Conservation (phyloP, 805 yeast species). For the Nakazawaea ishiwadae region DNA sequence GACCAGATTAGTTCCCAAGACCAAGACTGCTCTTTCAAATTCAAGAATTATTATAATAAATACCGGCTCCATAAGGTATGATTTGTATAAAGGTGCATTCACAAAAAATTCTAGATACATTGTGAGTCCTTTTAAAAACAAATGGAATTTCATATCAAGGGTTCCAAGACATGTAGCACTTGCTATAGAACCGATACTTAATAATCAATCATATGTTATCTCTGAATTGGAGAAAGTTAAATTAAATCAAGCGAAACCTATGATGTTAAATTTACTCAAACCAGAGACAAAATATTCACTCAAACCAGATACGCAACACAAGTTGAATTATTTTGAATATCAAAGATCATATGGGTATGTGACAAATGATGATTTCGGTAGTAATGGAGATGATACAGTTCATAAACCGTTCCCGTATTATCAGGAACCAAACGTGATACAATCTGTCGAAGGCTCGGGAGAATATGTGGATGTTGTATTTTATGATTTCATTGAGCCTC, state of each 20-base stretch:
- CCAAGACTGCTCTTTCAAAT: slow-evolving; percentile 21
- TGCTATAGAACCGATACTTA: slow-evolving; percentile 49
- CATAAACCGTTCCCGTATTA: slow-evolving; percentile 56
- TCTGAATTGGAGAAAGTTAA: slow-evolving; percentile 1
- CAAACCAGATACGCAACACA: not conserved
- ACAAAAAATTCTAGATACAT: slow-evolving; percentile 76
- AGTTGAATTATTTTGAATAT: slow-evolving; percentile 5
- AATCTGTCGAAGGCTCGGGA: slow-evolving; percentile 34
- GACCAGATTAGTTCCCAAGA: slow-evolving; percentile 27
- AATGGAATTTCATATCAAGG: slow-evolving; percentile 62
- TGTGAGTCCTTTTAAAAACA: slow-evolving; percentile 80
- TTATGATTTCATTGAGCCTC: slow-evolving; percentile 66
- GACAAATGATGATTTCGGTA: slow-evolving; percentile 81
- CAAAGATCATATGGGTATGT: slow-evolving; percentile 59
- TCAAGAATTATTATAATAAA: slow-evolving; percentile 62
- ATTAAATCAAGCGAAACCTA: slow-evolving; percentile 1
- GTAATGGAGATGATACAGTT: slow-evolving; percentile 80
- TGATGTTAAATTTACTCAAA: slow-evolving; percentile 12
- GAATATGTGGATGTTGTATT: slow-evolving; percentile 64
- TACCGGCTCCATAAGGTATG: slow-evolving; percentile 87
- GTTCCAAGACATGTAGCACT: slow-evolving; percentile 57
- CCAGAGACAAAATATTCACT: not conserved
- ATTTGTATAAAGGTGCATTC: slow-evolving; percentile 77
- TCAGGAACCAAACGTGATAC: slow-evolving; percentile 77
- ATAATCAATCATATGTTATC: slow-evolving; percentile 45